A percentile compares a stretch with the other conserved stretches of the same genome.
These are phyloP conservation scores for Populus deltoides DNA, from an alignment of 345 rosid species.

Conservation along the genomic window DNA sequence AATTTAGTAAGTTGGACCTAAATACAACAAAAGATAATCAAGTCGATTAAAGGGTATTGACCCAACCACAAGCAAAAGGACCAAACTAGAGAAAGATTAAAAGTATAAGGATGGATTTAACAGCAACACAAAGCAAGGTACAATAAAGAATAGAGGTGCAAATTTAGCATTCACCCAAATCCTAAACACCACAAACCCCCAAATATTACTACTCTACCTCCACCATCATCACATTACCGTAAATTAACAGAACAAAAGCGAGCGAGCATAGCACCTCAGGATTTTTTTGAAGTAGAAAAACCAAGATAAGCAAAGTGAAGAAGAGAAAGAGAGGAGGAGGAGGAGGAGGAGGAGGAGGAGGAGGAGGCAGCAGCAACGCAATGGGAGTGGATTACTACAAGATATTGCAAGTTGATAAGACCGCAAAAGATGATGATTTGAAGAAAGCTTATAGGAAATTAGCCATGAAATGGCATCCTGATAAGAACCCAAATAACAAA, in stretches of 20 bases:
- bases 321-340: neutral
- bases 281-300: too few species aligned
- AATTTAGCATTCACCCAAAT: neutral
- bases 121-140: neutral
- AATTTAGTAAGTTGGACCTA: too few species aligned
- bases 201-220: neutral
- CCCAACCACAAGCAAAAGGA: neutral
- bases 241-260: neutral
- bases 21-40: neutral
- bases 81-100: too few species aligned
- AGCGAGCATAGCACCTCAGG: neutral
- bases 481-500: constrained; percentile 1
- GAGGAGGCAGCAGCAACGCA: neutral
- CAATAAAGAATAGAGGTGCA: neutral
- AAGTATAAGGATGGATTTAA: neutral
- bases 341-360: neutral
- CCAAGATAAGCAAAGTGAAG: neutral
- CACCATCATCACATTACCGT: neutral
- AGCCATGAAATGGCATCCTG: constrained; percentile 12
- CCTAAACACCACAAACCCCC: neutral
- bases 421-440: constrained; percentile 15
- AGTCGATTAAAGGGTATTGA: too few species aligned
- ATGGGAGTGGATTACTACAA: constrained; percentile 4
- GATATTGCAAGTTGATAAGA: neutral
- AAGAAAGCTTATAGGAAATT: constrained; percentile 10